Evolutionary conservation across 2,329 filamentous ascomycete species (phyloP), one percentile per base, ranked within the genome.

Genomic region (Aureobasidium mangrovei): DNA sequence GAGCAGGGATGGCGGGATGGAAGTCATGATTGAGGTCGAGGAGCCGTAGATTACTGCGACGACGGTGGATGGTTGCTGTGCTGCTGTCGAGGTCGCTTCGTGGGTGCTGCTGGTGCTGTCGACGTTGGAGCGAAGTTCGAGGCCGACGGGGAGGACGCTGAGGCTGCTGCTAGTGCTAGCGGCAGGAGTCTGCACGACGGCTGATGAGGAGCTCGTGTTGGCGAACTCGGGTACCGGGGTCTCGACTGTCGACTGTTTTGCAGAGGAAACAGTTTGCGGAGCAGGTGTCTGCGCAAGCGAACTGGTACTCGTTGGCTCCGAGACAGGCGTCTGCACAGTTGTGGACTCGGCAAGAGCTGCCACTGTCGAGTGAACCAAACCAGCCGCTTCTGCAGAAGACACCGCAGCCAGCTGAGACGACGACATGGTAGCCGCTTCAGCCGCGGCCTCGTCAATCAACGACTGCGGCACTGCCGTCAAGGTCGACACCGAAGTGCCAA

Each of bases 21-120:
- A 52, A 4, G 39, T 52, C 39, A 52, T 43, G 29, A 28, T 52
- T 43, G 48, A 52, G 4, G 48, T 52, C 9, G 48, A 52, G 24
- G 48, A 35, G 39, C 39, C 48, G 32, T 29, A 43, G 29, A 52
- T 52, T 0, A 43, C 48, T 5, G 24, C 31, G 2, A 52, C 12
- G 6, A 42, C 48, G 2, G 39, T 43, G 4, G 10, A 12, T 36
- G 31, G 29, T 3, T 5, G 29, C 36, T 36, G 10, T 4, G 31
- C 18, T 2, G 31, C 29, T 6, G 39, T 43, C 10, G 18, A 4
- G 4, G 42, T n/a, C 29, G 32, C 28, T 6, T 43, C 31, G 9
- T 10, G 32, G 7, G 6, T 26, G 7, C 2, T 43, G 4, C 26
- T 43, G 4, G 39, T 29, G 2, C 9, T n/a, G 4, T 4, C 48